Base-by-base conservation (phyloP, 768 basidiomycete species). In the Boletus bicolor region DNA sequence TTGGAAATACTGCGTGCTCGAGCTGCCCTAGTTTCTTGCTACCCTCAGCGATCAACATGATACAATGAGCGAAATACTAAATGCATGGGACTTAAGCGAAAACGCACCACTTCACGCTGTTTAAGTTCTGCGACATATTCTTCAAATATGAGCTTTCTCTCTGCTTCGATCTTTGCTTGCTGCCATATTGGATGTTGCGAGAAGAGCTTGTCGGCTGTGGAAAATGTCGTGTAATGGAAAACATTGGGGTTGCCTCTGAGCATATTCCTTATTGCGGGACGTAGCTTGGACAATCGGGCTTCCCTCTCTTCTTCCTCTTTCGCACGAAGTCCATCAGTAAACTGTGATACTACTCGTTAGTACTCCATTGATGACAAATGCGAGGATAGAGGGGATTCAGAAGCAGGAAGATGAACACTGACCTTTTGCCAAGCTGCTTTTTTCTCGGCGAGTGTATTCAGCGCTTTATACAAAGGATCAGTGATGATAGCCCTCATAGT, bases 401-500 rank as follows among this genome's bases (percentile, higher is more conserved):
- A 36, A 30, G 19, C 28, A 42, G 30, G n/a, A 53, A 14, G 38
- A 50, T 30, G 24, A 46, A 30, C 24, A 68, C 81, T 38, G 52
- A 93, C 94, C 82, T 94, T 93, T 73, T 95, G 91, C 83, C 91
- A 99, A 53, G 87, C 84, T 52, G 85, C 77, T 75, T 97, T 98
- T 76, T 94, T 95, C 75, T 99, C 94, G 15, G 93, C 93, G 46
- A 98, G 79, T 44, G 89, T 93, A 68, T 89, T 90, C 57, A 99
- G 79, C 43, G 93, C 89, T 76, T 93, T 95, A 76, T 98, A 99
- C 61, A 97, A 73, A 43, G 97, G 96, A 77, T 98, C 96, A 64
- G 93, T 98, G 73, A 99, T 96, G 72, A 97, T 93, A 64, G 92
- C 89, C 68, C 95, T 83, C 91, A 98, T 97, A 50, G 94, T 93